phyloP scores from a whole-genome alignment of 148 eudicot genomes.

The Gaultheria prostrata region DNA sequence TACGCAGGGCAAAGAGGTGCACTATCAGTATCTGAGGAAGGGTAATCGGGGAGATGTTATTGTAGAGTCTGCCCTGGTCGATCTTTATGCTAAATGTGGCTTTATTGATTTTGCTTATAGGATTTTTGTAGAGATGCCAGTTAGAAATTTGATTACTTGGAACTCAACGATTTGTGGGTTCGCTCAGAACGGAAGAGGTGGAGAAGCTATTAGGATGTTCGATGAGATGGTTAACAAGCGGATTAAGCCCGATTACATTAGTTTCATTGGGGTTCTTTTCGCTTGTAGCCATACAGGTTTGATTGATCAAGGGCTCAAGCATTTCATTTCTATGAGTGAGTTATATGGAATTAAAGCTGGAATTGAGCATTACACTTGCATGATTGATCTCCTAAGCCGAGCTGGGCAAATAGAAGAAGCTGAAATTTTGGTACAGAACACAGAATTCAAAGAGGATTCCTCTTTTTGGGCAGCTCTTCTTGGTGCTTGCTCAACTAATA shows the following conservation, averaged over 20 bases:
- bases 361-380: slow-evolving; percentile 67
- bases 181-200: slow-evolving; percentile 79
- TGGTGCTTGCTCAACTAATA: slow-evolving; percentile 67
- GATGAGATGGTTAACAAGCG: slow-evolving; percentile 56
- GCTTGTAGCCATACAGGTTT: slow-evolving; percentile 92
- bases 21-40: slow-evolving; percentile 66
- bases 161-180: slow-evolving; percentile 85
- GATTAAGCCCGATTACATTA: slow-evolving; percentile 61
- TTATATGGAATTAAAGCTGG: slow-evolving; percentile 55
- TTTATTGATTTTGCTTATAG: slow-evolving; percentile 58
- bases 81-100: slow-evolving; percentile 87
- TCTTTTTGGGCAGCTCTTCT: slow-evolving; percentile 78
- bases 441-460: slow-evolving; percentile 41
- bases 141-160: slow-evolving; percentile 76
- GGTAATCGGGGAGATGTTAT: slow-evolving; percentile 56
- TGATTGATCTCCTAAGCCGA: slow-evolving; percentile 85
- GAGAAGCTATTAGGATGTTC: slow-evolving; percentile 56
- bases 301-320: slow-evolving; percentile 57
- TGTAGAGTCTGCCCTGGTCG: slow-evolving; percentile 81
- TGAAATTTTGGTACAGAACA: slow-evolving; percentile 51
- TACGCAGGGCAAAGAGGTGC: slow-evolving; percentile 72
- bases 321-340: slow-evolving; percentile 50
- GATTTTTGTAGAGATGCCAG: slow-evolving; percentile 52
- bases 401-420: slow-evolving; percentile 79
- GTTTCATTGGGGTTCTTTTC: slow-evolving; percentile 67